Evolutionary conservation across 371 early-diverging fungal species (phyloP).

Genomic region (Blyttiomyces sp.): DNA sequence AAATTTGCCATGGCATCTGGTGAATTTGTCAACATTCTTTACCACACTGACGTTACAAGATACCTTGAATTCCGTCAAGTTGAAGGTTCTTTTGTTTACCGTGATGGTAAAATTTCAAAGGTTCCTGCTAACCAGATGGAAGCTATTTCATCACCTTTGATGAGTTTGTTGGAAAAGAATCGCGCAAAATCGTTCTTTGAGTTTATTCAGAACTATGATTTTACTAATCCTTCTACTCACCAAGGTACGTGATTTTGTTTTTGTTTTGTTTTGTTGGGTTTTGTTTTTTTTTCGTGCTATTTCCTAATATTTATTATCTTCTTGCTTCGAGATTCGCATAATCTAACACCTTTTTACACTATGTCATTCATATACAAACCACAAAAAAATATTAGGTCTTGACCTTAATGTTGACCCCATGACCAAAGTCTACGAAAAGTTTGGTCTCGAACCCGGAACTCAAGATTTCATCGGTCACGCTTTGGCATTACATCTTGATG

Average conservation of each 20-base stretch:
- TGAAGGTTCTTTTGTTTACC: slow-evolving; percentile 92
- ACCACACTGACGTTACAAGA: slow-evolving; percentile 95
- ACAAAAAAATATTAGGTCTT: slow-evolving; percentile 59
- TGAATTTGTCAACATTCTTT: slow-evolving; percentile 59
- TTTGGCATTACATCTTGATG: slow-evolving; percentile 96
- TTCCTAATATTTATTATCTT: no score
- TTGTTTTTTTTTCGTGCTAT: neutral
- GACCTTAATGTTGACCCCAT: slow-evolving; percentile 78
- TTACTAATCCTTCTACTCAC: slow-evolving; percentile 76
- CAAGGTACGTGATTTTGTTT: no score
- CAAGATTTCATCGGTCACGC: slow-evolving; percentile 99
- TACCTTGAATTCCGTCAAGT: slow-evolving; percentile 98
- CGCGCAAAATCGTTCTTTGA: slow-evolving; percentile 96
- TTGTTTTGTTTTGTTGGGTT: neutral
- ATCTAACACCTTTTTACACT: no score
- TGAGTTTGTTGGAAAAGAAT: slow-evolving; percentile 96
- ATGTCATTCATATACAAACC: no score
- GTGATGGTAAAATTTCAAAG: slow-evolving; percentile 85
- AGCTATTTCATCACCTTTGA: slow-evolving; percentile 81
- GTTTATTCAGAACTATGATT: slow-evolving; percentile 84
- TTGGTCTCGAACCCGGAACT: slow-evolving; percentile 88
- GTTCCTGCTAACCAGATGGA: slow-evolving; percentile 94
- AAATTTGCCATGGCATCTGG: slow-evolving; percentile 99
- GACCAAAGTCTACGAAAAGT: slow-evolving; percentile 85
- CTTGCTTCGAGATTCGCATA: no score